Evolutionary conservation across 306 rosid species (phyloP), one percentile per base, ranked within the genome.

Genomic region (Bauhinia variegata): DNA sequence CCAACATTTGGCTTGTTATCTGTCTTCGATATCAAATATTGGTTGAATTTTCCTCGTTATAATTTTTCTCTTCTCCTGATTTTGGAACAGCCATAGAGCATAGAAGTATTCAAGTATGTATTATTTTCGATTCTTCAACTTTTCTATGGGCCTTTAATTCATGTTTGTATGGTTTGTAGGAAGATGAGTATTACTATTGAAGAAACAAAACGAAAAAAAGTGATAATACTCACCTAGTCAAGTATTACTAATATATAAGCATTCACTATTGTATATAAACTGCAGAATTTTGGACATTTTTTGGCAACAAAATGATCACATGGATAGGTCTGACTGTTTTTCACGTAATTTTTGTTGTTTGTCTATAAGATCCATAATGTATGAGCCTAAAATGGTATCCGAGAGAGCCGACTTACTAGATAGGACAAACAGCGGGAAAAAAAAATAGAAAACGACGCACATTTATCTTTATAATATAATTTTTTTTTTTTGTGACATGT

Each of bases 1-100:
- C 74, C 17, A 49, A 41, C 65, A 64, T 79, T 46, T n/a, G 50
- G 61, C 19, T 38, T 56, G 18, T 47, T 63, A 47, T 37, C n/a
- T 57, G 14, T 59, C 65, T 32, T 46, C 69, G 5, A 17, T 49
- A 56, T 49, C 52, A 32, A 59, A 59, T 51, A n/a, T 33, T 18
- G 46, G 34, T 39, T 51, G 17, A 5, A 17, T 60, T 52, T 7
- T 54, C 57, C 14, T 41, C 59, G 61, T 19, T 12, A 18, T 15
- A 38, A 23, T 23, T 23, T 32, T 58, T 58, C 39, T 9, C 52
- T 30, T 51, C 9, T 54, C 16, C 34, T 39, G 48, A 56, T 57
- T 56, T 37, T 33, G 5, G 31, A 31, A 23, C 23, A 61, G 23
- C 23, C 28, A 43, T 28, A 42, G 43, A 60, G 17, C 28, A 43